These are phyloP conservation scores for Suhomyces terraborum DNA, from an alignment of 1,139 yeast genomes.

Conservation along the genomic window DNA sequence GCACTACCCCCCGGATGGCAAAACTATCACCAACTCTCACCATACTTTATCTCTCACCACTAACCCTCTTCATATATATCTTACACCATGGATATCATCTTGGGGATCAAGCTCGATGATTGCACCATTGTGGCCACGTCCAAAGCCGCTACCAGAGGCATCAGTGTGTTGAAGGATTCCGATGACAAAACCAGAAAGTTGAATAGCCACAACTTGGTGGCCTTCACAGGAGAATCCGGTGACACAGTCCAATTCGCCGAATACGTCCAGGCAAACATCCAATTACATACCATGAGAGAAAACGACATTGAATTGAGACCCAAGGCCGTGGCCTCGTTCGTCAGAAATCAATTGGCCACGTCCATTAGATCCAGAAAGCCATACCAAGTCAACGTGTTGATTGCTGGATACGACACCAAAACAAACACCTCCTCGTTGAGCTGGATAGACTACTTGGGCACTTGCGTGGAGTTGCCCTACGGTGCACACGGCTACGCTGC, in stretches of 20 bases:
- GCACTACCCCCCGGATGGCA: constrained; percentile 12
- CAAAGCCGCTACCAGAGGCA: constrained; percentile 91
- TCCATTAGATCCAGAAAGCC: constrained; percentile 89
- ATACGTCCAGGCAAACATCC: constrained; percentile 88
- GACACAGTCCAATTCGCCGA: constrained; percentile 98
- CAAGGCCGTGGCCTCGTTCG: constrained; percentile 82
- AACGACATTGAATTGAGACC: constrained; percentile 76
- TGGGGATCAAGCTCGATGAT: constrained; percentile 83
- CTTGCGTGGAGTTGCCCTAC: constrained; percentile 87
- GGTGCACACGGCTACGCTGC: constrained; percentile 98
- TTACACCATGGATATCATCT: constrained; percentile 74
- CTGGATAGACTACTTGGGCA: constrained; percentile 94
- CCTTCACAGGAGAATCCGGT: constrained; percentile 95
- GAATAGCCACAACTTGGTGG: constrained; percentile 78
- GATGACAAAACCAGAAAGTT: constrained; percentile 87
- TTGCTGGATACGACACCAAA: constrained; percentile 81
- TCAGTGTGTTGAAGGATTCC: constrained; percentile 77
- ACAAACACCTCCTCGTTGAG: constrained; percentile 66
- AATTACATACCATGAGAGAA: constrained; percentile 84
- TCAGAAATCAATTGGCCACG: constrained; percentile 84
- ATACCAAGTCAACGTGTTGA: constrained; percentile 84
- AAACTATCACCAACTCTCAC: constrained; percentile 5
- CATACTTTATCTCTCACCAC: too few relatives aligned
- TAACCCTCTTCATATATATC: not conserved
- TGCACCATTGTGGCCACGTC: constrained; percentile 88